These are phyloP conservation scores for Scolecobasidium constrictum DNA, from an alignment of 2,329 filamentous ascomycete species.

Conservation along the genomic window DNA sequence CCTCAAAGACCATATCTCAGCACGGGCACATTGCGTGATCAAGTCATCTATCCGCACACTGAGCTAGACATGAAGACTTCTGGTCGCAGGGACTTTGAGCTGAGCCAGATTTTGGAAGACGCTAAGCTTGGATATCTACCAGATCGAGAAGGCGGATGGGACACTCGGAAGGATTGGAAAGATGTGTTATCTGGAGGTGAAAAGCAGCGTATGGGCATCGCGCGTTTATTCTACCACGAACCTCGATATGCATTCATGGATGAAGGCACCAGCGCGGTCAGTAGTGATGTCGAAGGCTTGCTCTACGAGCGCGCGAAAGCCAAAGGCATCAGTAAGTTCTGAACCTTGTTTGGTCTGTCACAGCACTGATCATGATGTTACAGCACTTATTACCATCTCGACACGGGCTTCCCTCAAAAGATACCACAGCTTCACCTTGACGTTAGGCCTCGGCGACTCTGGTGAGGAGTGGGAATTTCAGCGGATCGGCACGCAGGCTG, in stretches of 20 bases:
- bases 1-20: constrained; percentile 89
- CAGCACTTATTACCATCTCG: constrained; percentile 86
- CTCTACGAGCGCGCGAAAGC: constrained; percentile 90
- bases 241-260: constrained; percentile 90
- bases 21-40: constrained; percentile 85
- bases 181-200: constrained; percentile 94
- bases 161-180: constrained; percentile 96
- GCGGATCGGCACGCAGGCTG: constrained; percentile 82
- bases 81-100: constrained; percentile 64
- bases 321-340: constrained; percentile 72
- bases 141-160: constrained; percentile 89
- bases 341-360: neutral
- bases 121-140: constrained; percentile 82
- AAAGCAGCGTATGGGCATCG: constrained; percentile 91
- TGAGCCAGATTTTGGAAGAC: constrained; percentile 69
- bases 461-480: constrained; percentile 90
- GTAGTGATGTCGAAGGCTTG: constrained; percentile 84
- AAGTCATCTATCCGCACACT: constrained; percentile 95
- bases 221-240: constrained; percentile 85
- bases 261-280: constrained; percentile 90
- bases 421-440: constrained; percentile 87
- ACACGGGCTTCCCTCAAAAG: constrained; percentile 90
- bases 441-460: constrained; percentile 66
- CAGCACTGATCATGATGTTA: neutral
- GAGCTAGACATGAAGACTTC: constrained; percentile 86